A percentile compares a stretch with the other conserved stretches of the same genome.
phyloP scores from a whole-genome alignment of 352 stramenopile genomes.

The Blastocystis sp. region DNA sequence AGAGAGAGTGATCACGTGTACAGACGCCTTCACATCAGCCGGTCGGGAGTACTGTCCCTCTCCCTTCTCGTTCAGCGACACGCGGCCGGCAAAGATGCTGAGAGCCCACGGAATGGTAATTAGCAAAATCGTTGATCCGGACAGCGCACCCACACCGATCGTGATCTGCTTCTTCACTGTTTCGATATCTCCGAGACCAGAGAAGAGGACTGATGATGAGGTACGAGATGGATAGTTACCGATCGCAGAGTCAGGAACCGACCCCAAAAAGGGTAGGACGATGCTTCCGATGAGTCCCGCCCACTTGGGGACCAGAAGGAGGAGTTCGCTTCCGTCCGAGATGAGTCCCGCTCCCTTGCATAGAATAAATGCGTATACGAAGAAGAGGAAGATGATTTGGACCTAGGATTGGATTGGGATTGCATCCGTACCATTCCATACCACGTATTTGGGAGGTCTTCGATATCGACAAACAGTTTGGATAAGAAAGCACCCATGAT shows the following conservation, averaged over 20 bases:
- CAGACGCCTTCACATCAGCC: conserved; percentile 72
- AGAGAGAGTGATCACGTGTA: conserved; percentile 57
- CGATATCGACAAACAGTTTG: conserved; percentile 73
- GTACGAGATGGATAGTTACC: conserved; percentile 41
- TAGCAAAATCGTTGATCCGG: conserved; percentile 95
- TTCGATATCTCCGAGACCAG: conserved; percentile 71
- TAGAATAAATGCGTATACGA: conserved; percentile 88
- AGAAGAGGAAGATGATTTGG: conserved; percentile 83
- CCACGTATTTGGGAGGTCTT: conserved; percentile 60
- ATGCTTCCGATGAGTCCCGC: conserved; percentile 86
- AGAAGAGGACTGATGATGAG: conserved; percentile 84
- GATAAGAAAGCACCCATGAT: conserved; percentile 52
- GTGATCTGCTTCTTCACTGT: conserved; percentile 82
- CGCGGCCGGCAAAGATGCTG: conserved; percentile 78
- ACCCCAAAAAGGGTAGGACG: conserved; percentile 86
- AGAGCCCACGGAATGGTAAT: conserved; percentile 92
- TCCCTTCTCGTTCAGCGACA: conserved; percentile 79
- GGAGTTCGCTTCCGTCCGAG: conserved; percentile 88
- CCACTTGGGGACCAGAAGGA: conserved; percentile 84
- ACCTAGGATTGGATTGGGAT: conserved; percentile 59
- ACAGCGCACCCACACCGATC: conserved; percentile 89
- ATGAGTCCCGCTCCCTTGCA: conserved; percentile 91
- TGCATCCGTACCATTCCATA: conserved; percentile 65
- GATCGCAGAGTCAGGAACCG: conserved; percentile 61
- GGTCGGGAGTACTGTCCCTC: conserved; percentile 74